Evolutionary conservation across 495 filamentous ascomycete genomes (phyloP).

Genomic region (Xylaria acuta): DNA sequence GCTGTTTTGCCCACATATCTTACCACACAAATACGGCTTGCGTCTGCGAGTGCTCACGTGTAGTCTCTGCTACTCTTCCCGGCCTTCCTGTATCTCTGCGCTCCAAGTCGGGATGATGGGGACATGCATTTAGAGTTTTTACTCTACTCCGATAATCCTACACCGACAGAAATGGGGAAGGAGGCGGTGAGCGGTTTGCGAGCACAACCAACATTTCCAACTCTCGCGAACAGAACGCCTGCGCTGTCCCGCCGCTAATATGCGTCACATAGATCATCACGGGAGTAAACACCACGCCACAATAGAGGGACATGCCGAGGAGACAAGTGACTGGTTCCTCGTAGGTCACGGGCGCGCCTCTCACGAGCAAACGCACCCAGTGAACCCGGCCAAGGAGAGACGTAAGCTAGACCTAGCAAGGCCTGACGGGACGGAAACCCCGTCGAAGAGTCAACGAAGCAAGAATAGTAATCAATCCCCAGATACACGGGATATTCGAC

Average conservation of each 20-base stretch:
- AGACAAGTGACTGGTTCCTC: neutral
- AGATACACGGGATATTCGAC: neutral
- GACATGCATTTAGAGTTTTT: neutral
- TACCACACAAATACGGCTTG: neutral
- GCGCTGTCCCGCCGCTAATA: neutral
- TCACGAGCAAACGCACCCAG: neutral
- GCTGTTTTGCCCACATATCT: neutral
- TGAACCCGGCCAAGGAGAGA: neutral
- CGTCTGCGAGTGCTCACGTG: neutral
- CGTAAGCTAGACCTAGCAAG: neutral
- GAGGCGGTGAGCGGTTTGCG: neutral
- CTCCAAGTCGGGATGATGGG: neutral
- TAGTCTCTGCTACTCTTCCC: neutral
- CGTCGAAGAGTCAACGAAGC: neutral
- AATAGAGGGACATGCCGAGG: neutral
- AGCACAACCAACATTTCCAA: neutral
- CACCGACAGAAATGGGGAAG: neutral
- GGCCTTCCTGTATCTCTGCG: neutral
- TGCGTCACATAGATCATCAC: neutral
- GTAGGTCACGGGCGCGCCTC: neutral
- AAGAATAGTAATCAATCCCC: too few species aligned
- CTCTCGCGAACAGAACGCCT: neutral
- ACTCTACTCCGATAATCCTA: neutral
- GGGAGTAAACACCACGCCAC: neutral
- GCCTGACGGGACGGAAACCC: neutral